Evolutionary conservation across 805 yeast genomes (phyloP), one percentile per base, ranked within the genome.

Genomic region (Kuraishia capsulata): DNA sequence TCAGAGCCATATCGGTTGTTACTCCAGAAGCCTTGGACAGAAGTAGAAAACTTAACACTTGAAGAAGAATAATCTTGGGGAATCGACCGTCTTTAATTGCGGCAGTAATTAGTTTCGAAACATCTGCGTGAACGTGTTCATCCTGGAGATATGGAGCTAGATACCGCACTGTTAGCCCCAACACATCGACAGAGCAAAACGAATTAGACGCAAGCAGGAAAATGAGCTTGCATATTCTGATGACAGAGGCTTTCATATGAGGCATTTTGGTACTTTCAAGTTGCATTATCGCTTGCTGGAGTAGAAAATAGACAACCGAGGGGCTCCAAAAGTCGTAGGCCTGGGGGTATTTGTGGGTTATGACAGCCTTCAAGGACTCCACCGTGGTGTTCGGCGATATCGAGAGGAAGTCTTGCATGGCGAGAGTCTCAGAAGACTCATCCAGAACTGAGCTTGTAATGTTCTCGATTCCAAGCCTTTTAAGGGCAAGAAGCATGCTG

Each of bases 141-240:
- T 23, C 26, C 8, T 8, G 10, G 11, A 23, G 8, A 11, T 23
- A 23, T 23, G 26, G 26, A 8, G 11, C 26, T 8, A 23, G 26
- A 8, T 11, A 8, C 6, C 36, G 24, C 16, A 46, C 41, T 3
- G 62, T 20, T 2, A 59, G 46, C 1, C 38, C 35, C 1, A 46
- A 36, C 6, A 67, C 32, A 4, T 44, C 43, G 9, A 41, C 38
- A 29, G 46, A 33, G 1, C 24, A 26, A n/a, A 54, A 48, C 1
- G 29, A 39, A 2, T 36, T 29, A 2, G 42, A 41, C 6, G 62
- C 60, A 16, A 61, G 35, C 5, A 56, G 33, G 5, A 64, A 45
- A 4, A 71, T 39, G 2, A 64, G 42, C 40, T 69, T 69, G 17
- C 73, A 37, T 39, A 52, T 59, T 39, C 74, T 54, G 4, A 72